These are phyloP conservation scores for Kodamaea derodonti DNA, from an alignment of 1,139 yeast genomes.

Conservation along the genomic window DNA sequence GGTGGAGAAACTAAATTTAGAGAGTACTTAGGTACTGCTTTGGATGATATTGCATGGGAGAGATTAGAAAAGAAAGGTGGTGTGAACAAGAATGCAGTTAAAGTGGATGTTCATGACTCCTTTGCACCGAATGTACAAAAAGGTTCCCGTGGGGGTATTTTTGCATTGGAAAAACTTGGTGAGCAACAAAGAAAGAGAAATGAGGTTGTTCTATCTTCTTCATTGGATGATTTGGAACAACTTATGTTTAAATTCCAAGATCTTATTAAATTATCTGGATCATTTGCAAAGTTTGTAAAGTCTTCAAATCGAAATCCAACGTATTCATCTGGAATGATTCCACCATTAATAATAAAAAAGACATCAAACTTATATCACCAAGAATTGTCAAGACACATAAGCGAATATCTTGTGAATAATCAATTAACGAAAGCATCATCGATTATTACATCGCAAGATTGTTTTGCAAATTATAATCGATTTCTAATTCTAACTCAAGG, in stretches of 20 bases:
- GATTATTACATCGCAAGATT: constrained; percentile 41
- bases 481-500: constrained; percentile 36
- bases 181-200: constrained; percentile 57
- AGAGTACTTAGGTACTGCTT: constrained; percentile 33
- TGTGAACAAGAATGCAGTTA: constrained; percentile 37
- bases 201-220: constrained; percentile 60
- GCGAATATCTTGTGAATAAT: constrained; percentile 43
- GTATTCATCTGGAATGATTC: constrained; percentile 11
- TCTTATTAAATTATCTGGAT: constrained; percentile 52
- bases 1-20: constrained; percentile 54
- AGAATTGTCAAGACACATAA: constrained; percentile 46
- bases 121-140: constrained; percentile 5
- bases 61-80: constrained; percentile 31
- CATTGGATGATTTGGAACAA: constrained; percentile 74
- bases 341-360: constrained; percentile 30
- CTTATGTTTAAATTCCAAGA: constrained; percentile 78
- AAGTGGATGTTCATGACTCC: constrained; percentile 16
- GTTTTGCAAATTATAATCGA: constrained; percentile 42
- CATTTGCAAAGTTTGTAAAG: constrained; percentile 37
- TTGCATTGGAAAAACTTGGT: constrained; percentile 62
- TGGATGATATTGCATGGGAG: constrained; percentile 50
- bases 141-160: constrained; percentile 49
- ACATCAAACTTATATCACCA: constrained; percentile 31
- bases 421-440: constrained; percentile 31
- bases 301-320: constrained; percentile 6